Evolutionary conservation across 306 rosid species (phyloP).

Genomic region (Mimosa pudica): DNA sequence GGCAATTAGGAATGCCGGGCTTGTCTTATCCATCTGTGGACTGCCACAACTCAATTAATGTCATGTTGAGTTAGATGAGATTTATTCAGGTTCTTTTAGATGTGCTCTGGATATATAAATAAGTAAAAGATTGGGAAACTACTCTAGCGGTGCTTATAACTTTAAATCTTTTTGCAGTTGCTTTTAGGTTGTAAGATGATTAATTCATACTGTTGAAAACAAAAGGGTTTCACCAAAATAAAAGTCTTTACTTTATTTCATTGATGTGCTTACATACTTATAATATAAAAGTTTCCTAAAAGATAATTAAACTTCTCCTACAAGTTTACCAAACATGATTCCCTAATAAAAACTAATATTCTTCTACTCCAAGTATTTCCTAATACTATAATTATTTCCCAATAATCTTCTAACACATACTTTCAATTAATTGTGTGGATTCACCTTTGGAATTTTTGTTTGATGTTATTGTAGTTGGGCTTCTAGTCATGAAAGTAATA

Average conservation of each 20-base stretch:
- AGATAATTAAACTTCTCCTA: no score
- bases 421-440: background rate
- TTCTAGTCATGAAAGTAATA: background rate
- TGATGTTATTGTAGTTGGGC: background rate
- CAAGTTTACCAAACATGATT: no score
- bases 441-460: background rate
- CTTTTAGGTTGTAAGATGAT: background rate
- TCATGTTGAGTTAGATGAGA: background rate
- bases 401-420: no score
- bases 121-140: constrained; percentile 2
- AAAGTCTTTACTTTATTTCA: no score
- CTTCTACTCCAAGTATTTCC: no score
- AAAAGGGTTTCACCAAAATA: no score
- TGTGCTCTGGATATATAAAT: background rate
- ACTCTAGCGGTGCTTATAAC: background rate
- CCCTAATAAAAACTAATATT: no score
- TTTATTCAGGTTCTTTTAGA: background rate
- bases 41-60: background rate
- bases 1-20: background rate
- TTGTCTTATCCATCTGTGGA: background rate
- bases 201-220: background rate
- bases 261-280: no score
- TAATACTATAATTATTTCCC: no score
- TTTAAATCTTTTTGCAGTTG: background rate
- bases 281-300: no score